These are phyloP conservation scores for Massarina eburnea DNA, from an alignment of 2,329 filamentous ascomycete species.

Conservation along the genomic window DNA sequence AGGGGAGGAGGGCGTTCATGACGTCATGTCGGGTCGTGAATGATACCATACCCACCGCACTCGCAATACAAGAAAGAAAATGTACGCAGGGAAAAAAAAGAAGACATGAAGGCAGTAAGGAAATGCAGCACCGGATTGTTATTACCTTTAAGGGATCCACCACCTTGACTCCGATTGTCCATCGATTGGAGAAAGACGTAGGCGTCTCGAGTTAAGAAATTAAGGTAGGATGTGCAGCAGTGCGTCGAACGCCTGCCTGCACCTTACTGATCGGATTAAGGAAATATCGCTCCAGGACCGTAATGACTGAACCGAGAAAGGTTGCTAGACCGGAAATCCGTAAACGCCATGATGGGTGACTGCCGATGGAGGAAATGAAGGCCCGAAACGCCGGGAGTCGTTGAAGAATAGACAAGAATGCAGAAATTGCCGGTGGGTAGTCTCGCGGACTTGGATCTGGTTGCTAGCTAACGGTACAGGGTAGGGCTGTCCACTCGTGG, in stretches of 20 bases:
- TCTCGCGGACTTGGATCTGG: constrained; percentile 9
- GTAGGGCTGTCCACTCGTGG: constrained; percentile 7
- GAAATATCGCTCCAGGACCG: no score
- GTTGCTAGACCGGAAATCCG: constrained; percentile 18
- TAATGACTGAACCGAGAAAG: no score
- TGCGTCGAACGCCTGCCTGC: no score
- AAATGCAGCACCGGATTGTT: neutral
- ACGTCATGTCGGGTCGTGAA: constrained; percentile 40
- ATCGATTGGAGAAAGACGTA: constrained; percentile 2
- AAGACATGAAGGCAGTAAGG: constrained; percentile 6
- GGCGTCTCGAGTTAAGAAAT: constrained; percentile 5
- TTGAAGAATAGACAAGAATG: constrained; percentile 45
- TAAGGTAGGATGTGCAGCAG: constrained; percentile 2
- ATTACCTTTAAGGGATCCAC: neutral
- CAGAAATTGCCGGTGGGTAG: constrained; percentile 27
- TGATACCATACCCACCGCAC: constrained; percentile 24
- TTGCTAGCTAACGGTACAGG: constrained; percentile 15
- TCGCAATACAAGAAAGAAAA: constrained; percentile 39
- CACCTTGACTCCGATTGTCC: neutral
- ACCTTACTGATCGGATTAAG: no score
- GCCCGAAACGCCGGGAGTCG: constrained; percentile 35
- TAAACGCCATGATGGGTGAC: no score
- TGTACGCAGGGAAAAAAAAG: constrained; percentile 17
- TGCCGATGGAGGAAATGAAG: no score
- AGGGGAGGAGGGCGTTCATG: constrained; percentile 30